Evolutionary conservation across 805 yeast species (phyloP).

Genomic region (Saturnispora sanitii): DNA sequence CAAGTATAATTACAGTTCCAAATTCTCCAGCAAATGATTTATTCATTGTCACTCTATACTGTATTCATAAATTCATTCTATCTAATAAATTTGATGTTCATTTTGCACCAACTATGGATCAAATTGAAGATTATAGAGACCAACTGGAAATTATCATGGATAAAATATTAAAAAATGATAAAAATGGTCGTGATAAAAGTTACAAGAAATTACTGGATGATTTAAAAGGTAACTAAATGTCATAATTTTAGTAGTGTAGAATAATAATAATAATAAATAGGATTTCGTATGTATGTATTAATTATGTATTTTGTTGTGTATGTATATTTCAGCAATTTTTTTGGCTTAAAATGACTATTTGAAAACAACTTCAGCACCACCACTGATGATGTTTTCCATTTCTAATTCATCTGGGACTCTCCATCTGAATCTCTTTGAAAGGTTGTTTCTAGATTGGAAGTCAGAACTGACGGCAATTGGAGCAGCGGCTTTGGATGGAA

Average conservation of each 20-base stretch:
- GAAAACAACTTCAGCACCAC: conserved; percentile 65
- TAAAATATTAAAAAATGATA: conserved; percentile 14
- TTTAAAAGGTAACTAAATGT: too few relatives aligned
- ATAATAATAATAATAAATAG: not conserved
- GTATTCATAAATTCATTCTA: conserved; percentile 22
- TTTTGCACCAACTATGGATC: conserved; percentile 15
- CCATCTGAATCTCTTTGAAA: conserved; percentile 71
- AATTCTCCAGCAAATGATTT: conserved; percentile 19
- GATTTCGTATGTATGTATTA: too few relatives aligned
- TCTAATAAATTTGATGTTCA: conserved; percentile 18
- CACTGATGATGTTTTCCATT: conserved; percentile 66
- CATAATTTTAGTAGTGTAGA: not conserved
- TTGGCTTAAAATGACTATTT: conserved; percentile 21
- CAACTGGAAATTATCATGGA: conserved; percentile 24
- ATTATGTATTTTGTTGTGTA: not conserved
- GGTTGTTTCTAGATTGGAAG: conserved; percentile 46
- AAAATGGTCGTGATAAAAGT: conserved; percentile 10
- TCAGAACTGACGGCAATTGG: conserved; percentile 12
- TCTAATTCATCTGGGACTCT: conserved; percentile 53
- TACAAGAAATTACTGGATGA: conserved; percentile 8
- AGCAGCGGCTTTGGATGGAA: conserved; percentile 16
- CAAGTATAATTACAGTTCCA: conserved; percentile 16
- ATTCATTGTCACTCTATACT: conserved; percentile 20
- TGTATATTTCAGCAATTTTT: too few relatives aligned
- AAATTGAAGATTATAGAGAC: conserved; percentile 21